Base-by-base conservation (phyloP, 2,329 filamentous ascomycete genomes). In the Calonectria honghensis region DNA sequence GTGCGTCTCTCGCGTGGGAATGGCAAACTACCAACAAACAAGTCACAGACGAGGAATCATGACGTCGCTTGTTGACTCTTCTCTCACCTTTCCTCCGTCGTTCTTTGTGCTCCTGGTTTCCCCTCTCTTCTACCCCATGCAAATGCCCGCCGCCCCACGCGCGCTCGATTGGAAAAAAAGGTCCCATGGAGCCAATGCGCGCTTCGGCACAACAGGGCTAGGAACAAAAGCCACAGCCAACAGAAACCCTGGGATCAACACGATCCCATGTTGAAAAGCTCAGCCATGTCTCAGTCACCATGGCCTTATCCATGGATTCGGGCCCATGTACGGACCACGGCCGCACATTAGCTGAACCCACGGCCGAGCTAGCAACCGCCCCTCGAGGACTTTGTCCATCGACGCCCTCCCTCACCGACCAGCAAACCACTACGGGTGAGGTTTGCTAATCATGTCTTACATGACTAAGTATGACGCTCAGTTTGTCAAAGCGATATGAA, bases 61-160 rank as follows among this genome's bases (percentile, higher is more conserved):
- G 74, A 75, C 71, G 74, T 75, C 63, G 61, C 71, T 74, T 72
- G 72, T 75, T 74, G 57, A 74, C 74, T 75, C 74, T 73, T 74
- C 48, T 72, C 74, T 74, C 74, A 27, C 57, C 66, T 20, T 29
- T 59, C 29, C 24, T 51, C n/a, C 61, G 16, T 50, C 31, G 37
- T 52, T 68, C 41, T 24, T 52, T 20, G 35, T 52, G 59, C 66
- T 37, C 76, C 74, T 77, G 64, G 50, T 78, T 61, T 66, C 74
- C 63, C 52, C 69, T 76, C 50, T 29, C 68, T 63, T 52, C 32
- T 51, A 39, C 41, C 68, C 68, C 64, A 51, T 73, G 77, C 73
- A 64, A 75, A 73, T 63, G 57, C 57, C 63, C 67, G 63, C 63
- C 59, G 37, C 68, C 65, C 51, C 72, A 70, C 20, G 67, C 67